phyloP scores from a whole-genome alignment of 257 asterid genomes.

The Salvia splendens region DNA sequence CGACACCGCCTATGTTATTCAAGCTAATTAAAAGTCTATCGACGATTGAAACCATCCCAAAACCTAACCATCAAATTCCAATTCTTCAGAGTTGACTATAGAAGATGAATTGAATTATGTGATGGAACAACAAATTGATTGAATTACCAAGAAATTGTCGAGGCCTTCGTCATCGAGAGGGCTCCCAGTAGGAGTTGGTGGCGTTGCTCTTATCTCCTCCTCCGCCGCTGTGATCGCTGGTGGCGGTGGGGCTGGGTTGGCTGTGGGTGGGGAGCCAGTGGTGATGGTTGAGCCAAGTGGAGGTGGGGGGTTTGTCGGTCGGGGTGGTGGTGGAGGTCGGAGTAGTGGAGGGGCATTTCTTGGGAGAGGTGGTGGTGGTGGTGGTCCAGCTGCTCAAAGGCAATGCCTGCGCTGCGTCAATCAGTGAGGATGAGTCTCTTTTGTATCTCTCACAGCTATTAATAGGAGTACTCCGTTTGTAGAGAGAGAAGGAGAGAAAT shows the following conservation, averaged over 20 bases:
- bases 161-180: constrained; percentile 81
- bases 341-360: constrained; percentile 55
- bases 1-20: background rate
- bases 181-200: constrained; percentile 59
- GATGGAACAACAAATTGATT: too few relatives aligned
- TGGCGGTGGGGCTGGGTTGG: constrained; percentile 44
- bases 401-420: constrained; percentile 32
- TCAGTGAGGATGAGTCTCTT: constrained; percentile 11
- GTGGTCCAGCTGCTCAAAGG: constrained; percentile 49
- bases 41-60: background rate
- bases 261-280: constrained; percentile 54
- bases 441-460: constrained; percentile 29
- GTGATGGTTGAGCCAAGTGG: constrained; percentile 55
- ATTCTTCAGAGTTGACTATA: background rate
- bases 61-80: background rate
- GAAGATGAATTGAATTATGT: too few relatives aligned
- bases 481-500: constrained; percentile 12
- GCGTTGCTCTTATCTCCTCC: constrained; percentile 40
- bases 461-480: background rate
- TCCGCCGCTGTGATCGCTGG: constrained; percentile 44
- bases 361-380: constrained; percentile 44
- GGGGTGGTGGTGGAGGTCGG: constrained; percentile 39
- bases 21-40: background rate
- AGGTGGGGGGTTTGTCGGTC: constrained; percentile 36
- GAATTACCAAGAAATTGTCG: constrained; percentile 86